phyloP scores from a whole-genome alignment of 2,329 filamentous ascomycete genomes.

The Dactylellina leptospora region DNA sequence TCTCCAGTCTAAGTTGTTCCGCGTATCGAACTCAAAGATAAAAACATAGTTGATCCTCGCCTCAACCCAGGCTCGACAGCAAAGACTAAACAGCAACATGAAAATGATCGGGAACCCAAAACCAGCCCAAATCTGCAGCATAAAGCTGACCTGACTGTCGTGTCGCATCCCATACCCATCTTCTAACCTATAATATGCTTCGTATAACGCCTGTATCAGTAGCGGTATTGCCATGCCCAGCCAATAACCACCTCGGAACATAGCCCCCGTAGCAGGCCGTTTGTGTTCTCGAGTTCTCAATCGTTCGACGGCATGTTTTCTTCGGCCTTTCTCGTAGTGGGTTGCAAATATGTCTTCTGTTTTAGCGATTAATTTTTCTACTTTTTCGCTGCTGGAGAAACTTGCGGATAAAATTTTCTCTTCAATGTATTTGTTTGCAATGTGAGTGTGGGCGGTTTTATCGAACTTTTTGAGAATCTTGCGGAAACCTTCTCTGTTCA shows the following conservation, averaged over 20 bases:
- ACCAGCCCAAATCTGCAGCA: slow-evolving; percentile 77
- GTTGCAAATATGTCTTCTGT: slow-evolving; percentile 92
- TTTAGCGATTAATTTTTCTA: slow-evolving; percentile 80
- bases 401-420: slow-evolving; percentile 90
- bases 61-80: slow-evolving; percentile 81
- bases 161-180: slow-evolving; percentile 54
- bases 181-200: slow-evolving; percentile 21
- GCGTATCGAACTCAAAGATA: slow-evolving; percentile 93
- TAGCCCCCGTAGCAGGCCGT: slow-evolving; percentile 68
- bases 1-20: slow-evolving; percentile 87
- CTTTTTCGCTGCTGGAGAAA: slow-evolving; percentile 87
- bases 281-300: slow-evolving; percentile 71
- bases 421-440: slow-evolving; percentile 81
- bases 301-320: slow-evolving; percentile 88
- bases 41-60: slow-evolving; percentile 95
- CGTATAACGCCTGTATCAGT: slow-evolving; percentile 68
- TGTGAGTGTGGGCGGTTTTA: slow-evolving; percentile 82
- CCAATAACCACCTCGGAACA: slow-evolving; percentile 71
- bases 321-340: slow-evolving; percentile 93
- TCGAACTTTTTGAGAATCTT: slow-evolving; percentile 99
- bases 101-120: slow-evolving; percentile 86
- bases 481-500: slow-evolving; percentile 91
- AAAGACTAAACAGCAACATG: slow-evolving; percentile 82
- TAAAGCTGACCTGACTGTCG: slow-evolving; percentile 60
- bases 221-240: slow-evolving; percentile 74